Evolutionary conservation across 2,329 filamentous ascomycete genomes (phyloP).

Genomic region (Aspergillus transmontanensis): DNA sequence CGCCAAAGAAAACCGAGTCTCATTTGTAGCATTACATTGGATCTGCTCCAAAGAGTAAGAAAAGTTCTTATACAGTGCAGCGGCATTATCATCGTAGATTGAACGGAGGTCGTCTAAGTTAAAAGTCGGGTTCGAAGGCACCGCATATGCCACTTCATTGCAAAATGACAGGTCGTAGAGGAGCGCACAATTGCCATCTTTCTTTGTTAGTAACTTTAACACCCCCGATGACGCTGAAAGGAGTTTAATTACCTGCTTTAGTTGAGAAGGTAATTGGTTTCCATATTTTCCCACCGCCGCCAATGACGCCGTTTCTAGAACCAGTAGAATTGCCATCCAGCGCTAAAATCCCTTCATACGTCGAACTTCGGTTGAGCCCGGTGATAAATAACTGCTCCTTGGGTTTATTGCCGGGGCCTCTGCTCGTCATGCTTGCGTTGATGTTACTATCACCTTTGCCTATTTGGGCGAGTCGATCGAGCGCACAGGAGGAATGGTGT

Average conservation of each 20-base stretch:
- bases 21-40: slow-evolving; percentile 74
- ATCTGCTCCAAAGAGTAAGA: slow-evolving; percentile 79
- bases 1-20: slow-evolving; percentile 79
- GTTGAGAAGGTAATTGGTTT: slow-evolving; percentile 73
- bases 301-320: slow-evolving; percentile 57
- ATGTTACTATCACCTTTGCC: slow-evolving; percentile 62
- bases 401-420: slow-evolving; percentile 66
- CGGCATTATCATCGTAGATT: slow-evolving; percentile 78
- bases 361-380: slow-evolving; percentile 70
- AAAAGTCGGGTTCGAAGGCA: slow-evolving; percentile 75
- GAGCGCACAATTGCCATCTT: slow-evolving; percentile 80
- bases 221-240: neutral
- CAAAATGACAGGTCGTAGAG: slow-evolving; percentile 89
- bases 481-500: slow-evolving; percentile 78
- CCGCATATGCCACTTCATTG: slow-evolving; percentile 83
- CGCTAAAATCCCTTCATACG: slow-evolving; percentile 74
- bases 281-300: slow-evolving; percentile 78
- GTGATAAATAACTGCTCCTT: slow-evolving; percentile 88
- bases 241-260: slow-evolving; percentile 66
- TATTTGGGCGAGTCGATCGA: slow-evolving; percentile 67
- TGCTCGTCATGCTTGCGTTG: slow-evolving; percentile 67
- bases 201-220: slow-evolving; percentile 1
- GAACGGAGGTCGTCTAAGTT: slow-evolving; percentile 63
- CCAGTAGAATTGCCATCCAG: slow-evolving; percentile 59
- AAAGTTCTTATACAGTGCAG: slow-evolving; percentile 73